Conservation (phyloP, 768 basidiomycete species). For the Leccinum imitatum region DNA sequence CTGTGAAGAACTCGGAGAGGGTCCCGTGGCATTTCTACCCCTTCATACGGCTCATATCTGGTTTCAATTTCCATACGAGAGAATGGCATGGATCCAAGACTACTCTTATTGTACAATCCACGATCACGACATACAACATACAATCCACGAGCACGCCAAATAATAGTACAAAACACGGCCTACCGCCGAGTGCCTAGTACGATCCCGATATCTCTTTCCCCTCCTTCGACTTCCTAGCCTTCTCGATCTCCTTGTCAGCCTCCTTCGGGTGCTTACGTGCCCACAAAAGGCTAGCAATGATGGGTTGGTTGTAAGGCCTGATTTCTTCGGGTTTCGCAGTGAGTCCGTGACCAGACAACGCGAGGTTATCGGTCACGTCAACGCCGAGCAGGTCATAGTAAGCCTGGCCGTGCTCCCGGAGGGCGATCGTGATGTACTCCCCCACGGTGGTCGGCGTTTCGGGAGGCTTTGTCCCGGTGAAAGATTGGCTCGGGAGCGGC, state of each 20-base stretch:
- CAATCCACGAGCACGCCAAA: no score
- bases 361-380: rapidly evolving
- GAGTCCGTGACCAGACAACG: not conserved
- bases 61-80: no score
- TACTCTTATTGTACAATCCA: no score
- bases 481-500: not conserved
- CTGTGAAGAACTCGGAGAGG: no score
- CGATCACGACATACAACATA: no score
- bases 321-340: not conserved
- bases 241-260: not conserved
- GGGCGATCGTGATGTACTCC: not conserved
- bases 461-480: not conserved
- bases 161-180: no score
- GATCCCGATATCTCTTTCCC: not conserved
- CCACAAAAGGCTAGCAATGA: not conserved
- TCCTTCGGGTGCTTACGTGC: not conserved
- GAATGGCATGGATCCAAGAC: no score
- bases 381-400: not conserved
- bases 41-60: no score
- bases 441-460: not conserved
- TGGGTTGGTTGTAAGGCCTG: not conserved
- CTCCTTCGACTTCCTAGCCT: not conserved
- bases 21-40: no score
- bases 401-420: not conserved
- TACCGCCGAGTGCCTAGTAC: not conserved